Evolutionary conservation across 768 basidiomycete genomes (phyloP).

Genomic region (Trametes cingulata): DNA sequence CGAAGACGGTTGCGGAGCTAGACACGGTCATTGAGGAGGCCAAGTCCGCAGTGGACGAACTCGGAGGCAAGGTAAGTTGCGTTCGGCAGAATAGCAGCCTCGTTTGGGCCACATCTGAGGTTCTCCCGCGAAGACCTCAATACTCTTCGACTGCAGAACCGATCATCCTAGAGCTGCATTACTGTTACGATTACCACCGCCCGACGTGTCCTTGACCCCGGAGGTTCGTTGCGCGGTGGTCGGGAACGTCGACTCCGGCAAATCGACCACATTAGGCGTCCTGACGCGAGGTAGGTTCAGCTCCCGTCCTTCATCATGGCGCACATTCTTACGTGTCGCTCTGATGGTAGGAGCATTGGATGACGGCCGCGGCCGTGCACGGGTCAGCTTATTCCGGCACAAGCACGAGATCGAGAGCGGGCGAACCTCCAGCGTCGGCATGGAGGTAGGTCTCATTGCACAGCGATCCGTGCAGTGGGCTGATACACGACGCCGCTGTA

Average conservation of each 20-base stretch:
- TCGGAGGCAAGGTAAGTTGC: conserved; percentile 70
- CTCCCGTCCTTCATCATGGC: background rate
- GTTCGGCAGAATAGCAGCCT: background rate
- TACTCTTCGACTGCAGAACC: conserved; percentile 49
- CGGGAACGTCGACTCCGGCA: conserved; percentile 93
- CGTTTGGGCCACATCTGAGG: background rate
- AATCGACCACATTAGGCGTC: conserved; percentile 93
- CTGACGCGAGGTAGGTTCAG: conserved; percentile 75
- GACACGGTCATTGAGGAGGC: conserved; percentile 46
- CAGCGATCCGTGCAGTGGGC: background rate
- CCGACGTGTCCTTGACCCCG: conserved; percentile 73
- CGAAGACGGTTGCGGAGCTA: conserved; percentile 54
- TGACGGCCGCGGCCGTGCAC: conserved; percentile 78
- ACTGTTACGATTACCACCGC: conserved; percentile 74
- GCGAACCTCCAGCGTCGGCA: conserved; percentile 92
- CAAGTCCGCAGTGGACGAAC: conserved; percentile 60
- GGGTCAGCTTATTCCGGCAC: conserved; percentile 90
- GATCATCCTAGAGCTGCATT: conserved; percentile 58
- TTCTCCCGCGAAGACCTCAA: conserved; percentile 46
- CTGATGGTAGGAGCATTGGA: conserved; percentile 61
- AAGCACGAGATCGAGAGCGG: conserved; percentile 98
- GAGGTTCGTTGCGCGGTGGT: conserved; percentile 96
- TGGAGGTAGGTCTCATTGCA: conserved; percentile 70
- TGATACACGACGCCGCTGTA: conserved; percentile 28
- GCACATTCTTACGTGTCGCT: background rate